Conservation (phyloP, 805 yeast genomes). For the Candida maesae region DNA sequence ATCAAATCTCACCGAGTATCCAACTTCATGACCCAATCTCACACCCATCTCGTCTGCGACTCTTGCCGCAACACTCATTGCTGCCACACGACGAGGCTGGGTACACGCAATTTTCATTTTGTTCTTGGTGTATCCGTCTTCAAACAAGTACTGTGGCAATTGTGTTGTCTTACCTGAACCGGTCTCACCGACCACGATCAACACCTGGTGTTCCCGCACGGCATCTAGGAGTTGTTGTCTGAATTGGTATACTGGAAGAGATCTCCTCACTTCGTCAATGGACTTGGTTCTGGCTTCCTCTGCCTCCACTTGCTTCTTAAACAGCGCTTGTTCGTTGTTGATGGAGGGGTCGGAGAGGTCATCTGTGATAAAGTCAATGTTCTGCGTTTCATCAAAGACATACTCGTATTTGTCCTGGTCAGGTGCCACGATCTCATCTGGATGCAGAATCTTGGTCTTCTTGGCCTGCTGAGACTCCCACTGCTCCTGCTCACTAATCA, state of each 20-base stretch:
- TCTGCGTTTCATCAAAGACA: constrained; percentile 69
- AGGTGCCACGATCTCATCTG: constrained; percentile 40
- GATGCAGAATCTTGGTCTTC: constrained; percentile 26
- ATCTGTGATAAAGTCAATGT: constrained; percentile 48
- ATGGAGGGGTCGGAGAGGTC: constrained; percentile 19
- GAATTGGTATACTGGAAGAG: constrained; percentile 72
- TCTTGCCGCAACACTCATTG: constrained; percentile 83
- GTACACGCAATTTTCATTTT: constrained; percentile 77
- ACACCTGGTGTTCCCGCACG: constrained; percentile 57
- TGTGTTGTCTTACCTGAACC: constrained; percentile 97
- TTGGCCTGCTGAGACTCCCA: constrained; percentile 25
- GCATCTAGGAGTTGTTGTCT: constrained; percentile 58
- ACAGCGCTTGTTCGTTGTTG: constrained; percentile 30
- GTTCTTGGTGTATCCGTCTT: constrained; percentile 67
- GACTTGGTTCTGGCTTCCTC: constrained; percentile 33
- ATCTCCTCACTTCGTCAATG: constrained; percentile 44
- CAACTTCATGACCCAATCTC: constrained; percentile 81
- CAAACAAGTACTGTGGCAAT: constrained; percentile 80
- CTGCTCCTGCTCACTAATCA: constrained; percentile 22
- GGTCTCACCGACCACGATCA: constrained; percentile 81
- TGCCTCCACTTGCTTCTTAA: constrained; percentile 32
- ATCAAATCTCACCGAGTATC: constrained; percentile 86
- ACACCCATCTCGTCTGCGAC: constrained; percentile 88
- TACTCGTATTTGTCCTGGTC: constrained; percentile 58
- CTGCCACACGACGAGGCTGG: constrained; percentile 95